Conservation (phyloP, 805 yeast genomes). For the Kodamaea kakaduensis region DNA sequence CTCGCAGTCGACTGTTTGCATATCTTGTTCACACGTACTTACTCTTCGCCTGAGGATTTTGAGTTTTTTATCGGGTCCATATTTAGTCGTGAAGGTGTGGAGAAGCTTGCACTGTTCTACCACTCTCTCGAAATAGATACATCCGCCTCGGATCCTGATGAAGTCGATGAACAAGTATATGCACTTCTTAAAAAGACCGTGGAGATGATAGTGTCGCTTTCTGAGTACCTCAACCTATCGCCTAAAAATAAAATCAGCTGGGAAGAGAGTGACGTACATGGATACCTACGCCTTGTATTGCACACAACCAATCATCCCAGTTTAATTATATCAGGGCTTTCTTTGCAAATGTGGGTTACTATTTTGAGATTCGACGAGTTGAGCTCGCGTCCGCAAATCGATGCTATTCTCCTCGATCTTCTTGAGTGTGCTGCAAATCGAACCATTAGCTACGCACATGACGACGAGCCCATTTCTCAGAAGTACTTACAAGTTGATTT, state of each 20-base stretch:
- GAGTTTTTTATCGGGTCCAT: slow-evolving; percentile 74
- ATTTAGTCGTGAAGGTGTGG: slow-evolving; percentile 70
- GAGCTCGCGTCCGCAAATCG: slow-evolving; percentile 53
- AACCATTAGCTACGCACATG: slow-evolving; percentile 66
- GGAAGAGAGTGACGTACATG: slow-evolving; percentile 58
- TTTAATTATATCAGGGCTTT: slow-evolving; percentile 83
- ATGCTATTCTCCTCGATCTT: slow-evolving; percentile 57
- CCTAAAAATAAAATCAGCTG: slow-evolving; percentile 40
- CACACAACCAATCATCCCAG: slow-evolving; percentile 81
- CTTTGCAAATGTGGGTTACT: slow-evolving; percentile 92
- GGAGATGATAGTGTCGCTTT: slow-evolving; percentile 85
- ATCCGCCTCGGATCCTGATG: slow-evolving; percentile 68
- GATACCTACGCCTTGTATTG: slow-evolving; percentile 70
- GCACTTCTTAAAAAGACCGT: slow-evolving; percentile 84
- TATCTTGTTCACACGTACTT: slow-evolving; percentile 77
- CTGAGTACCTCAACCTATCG: slow-evolving; percentile 65
- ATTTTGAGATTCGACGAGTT: slow-evolving; percentile 78
- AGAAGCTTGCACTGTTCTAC: slow-evolving; percentile 62
- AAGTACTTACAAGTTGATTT: slow-evolving; percentile 79
- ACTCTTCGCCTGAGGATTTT: slow-evolving; percentile 63
- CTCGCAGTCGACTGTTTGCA: slow-evolving; percentile 90
- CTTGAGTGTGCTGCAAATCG: slow-evolving; percentile 76
- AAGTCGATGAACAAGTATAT: slow-evolving; percentile 74
- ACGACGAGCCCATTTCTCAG: slow-evolving; percentile 60
- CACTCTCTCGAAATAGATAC: slow-evolving; percentile 51